Evolutionary conservation across 2,329 filamentous ascomycete genomes (phyloP).

Genomic region (Venturia effusa): DNA sequence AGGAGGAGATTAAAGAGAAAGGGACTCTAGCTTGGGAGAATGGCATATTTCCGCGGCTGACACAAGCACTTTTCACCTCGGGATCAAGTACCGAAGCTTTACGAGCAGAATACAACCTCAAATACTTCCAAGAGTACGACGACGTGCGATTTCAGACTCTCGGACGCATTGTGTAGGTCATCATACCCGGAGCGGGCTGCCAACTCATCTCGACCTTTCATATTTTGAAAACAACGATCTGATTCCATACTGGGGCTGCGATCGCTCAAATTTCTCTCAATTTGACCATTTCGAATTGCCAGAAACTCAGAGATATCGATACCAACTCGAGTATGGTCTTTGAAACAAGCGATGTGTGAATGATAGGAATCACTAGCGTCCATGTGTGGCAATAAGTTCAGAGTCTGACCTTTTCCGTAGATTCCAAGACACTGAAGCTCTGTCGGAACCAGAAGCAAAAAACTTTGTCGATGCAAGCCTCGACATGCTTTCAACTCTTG

Average conservation of each 20-base stretch:
- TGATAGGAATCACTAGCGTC: neutral
- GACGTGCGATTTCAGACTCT: constrained; percentile 81
- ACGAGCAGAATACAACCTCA: constrained; percentile 63
- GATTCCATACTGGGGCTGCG: too few species aligned
- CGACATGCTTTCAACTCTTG: constrained; percentile 12
- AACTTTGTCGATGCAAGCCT: constrained; percentile 6
- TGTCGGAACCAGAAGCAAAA: neutral
- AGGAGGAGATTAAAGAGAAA: constrained; percentile 60
- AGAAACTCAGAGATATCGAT: neutral
- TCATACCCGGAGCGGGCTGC: neutral
- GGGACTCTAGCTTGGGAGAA: constrained; percentile 61
- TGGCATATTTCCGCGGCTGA: constrained; percentile 52
- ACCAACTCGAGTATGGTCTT: too few species aligned
- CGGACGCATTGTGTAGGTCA: constrained; percentile 55
- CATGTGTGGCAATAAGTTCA: neutral
- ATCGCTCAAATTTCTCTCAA: too few species aligned
- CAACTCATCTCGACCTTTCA: neutral
- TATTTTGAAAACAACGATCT: too few species aligned
- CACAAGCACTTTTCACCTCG: constrained; percentile 50
- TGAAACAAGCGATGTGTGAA: neutral
- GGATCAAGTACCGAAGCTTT: constrained; percentile 43
- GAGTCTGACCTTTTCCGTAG: neutral
- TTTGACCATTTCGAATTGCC: too few species aligned
- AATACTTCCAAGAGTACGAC: constrained; percentile 68
- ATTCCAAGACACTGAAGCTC: constrained; percentile 14